These are phyloP conservation scores for Diphasiastrum complanatum DNA, from an alignment of 83 land plant species.

Conservation along the genomic window DNA sequence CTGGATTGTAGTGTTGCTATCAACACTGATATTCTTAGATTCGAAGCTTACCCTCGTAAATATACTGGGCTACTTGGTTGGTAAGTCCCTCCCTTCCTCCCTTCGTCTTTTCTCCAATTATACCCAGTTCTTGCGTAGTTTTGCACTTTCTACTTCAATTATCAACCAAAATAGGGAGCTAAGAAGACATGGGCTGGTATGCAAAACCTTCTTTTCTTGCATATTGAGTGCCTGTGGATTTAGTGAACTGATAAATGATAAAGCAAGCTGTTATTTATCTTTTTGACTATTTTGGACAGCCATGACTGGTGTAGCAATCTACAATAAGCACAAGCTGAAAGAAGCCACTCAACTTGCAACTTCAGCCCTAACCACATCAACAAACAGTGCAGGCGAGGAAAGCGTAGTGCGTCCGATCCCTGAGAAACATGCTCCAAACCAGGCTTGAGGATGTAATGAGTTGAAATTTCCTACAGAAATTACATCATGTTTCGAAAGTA, in stretches of 20 bases:
- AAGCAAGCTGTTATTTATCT: too few species aligned
- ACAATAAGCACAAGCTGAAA: slow-evolving; percentile 29
- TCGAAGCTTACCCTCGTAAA: slow-evolving; percentile 73
- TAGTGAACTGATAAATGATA: too few species aligned
- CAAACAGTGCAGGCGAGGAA: too few species aligned
- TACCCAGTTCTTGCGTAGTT: neutral
- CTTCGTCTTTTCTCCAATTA: neutral
- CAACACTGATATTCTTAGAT: slow-evolving; percentile 79
- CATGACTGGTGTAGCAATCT: slow-evolving; percentile 22
- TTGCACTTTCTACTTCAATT: neutral
- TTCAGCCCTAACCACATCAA: neutral
- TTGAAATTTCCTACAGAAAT: too few species aligned
- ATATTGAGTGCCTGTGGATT: too few species aligned
- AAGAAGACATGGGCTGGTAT: neutral
- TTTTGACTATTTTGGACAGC: too few species aligned
- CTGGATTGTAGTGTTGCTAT: slow-evolving; percentile 87
- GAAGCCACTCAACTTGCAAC: slow-evolving; percentile 11
- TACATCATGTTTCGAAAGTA: too few species aligned
- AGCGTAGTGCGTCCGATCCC: too few species aligned
- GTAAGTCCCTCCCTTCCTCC: slow-evolving; percentile 36
- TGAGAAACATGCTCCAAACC: too few species aligned
- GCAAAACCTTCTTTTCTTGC: neutral
- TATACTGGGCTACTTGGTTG: slow-evolving; percentile 75
- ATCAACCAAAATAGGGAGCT: neutral
- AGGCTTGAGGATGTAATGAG: too few species aligned